Base-by-base conservation (phyloP, 495 filamentous ascomycete genomes). In the Aspergillus nidulans region DNA sequence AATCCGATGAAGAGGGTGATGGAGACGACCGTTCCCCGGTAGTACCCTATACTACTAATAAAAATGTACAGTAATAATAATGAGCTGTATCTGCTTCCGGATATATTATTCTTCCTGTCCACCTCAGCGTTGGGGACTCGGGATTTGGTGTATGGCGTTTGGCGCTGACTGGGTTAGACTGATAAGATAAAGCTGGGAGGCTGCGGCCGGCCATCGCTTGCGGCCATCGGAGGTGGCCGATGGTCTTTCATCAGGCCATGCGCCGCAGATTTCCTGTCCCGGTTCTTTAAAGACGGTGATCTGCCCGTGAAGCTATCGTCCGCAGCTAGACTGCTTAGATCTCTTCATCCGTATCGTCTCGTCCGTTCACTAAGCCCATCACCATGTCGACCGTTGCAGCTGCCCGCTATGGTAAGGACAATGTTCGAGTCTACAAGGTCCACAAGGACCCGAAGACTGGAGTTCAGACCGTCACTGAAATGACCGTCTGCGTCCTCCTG, bases 391-490 rank as follows among this genome's bases (percentile, higher is more conserved):
- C 77, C 63, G 74, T 95, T 51, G 77, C 85, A 56, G 78, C 88
- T 68, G 89, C 90, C 65, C 85, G 86, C 64, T 95, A 95, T 71
- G 90, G 90, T 77, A 95, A 95, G 84, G 92, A 97, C 81, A 97
- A 98, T 79, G 87, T 98, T 79, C 91, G 94, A 65, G 85, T 98
- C 57, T 92, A 86, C 81, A 97, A 98, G 74, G 90, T 96, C 63
- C 80, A 94, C 61, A 80, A 82, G 53, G 84, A 97, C 67, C 81
- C 82, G 65, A 76, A 82, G 63, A 87, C 88, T 12, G 83, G 85
- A 26, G 75, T 80, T 3, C 94, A 98, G 69, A 85, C 85, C 7
- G 91, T 97, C 43, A 87, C 88, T 38, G 94, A 98, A 70, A 95
- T 95, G 89, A 96, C 92, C 41, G 89, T 98, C 52, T 88, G 89